Conservation (phyloP, 805 yeast genomes). For the Zygosaccharomyces pseudorouxii region DNA sequence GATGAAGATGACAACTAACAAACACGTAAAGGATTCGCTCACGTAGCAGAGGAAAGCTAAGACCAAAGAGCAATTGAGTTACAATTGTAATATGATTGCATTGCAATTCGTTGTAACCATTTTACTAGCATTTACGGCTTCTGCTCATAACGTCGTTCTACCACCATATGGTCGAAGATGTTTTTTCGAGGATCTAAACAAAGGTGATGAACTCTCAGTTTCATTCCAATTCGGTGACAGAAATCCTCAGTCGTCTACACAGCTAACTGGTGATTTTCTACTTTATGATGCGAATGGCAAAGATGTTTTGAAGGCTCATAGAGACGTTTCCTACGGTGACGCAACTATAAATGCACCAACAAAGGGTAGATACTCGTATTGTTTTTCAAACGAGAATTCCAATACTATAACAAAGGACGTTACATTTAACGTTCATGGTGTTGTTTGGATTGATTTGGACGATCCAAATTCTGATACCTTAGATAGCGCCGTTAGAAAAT, state of each 20-base stretch:
- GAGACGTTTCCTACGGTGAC: constrained; percentile 75
- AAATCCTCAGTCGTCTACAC: constrained; percentile 64
- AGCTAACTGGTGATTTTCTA: constrained; percentile 64
- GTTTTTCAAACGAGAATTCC: constrained; percentile 85
- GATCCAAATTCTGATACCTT: constrained; percentile 72
- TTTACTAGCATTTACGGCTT: constrained; percentile 11
- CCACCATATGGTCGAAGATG: constrained; percentile 85
- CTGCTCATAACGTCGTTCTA: constrained; percentile 75
- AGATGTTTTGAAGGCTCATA: constrained; percentile 45
- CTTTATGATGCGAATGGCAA: constrained; percentile 41
- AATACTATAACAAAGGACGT: constrained; percentile 77
- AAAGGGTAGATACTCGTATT: constrained; percentile 75
- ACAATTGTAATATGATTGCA: background rate
- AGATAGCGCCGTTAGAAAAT: constrained; percentile 75
- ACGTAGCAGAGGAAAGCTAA: background rate
- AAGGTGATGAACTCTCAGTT: constrained; percentile 81
- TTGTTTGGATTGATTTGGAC: constrained; percentile 75
- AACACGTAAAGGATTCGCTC: constrained; percentile 11
- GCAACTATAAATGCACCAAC: constrained; percentile 58
- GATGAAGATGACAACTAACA: background rate
- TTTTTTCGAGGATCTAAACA: constrained; percentile 76
- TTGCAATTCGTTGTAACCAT: constrained; percentile 9
- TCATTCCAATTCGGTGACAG: constrained; percentile 93
- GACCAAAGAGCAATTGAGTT: background rate
- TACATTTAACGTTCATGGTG: constrained; percentile 92